A percentile compares a stretch with the other conserved stretches of the same genome.
phyloP scores from a whole-genome alignment of 495 filamentous ascomycete genomes.

The Lasiosphaeria hispida region DNA sequence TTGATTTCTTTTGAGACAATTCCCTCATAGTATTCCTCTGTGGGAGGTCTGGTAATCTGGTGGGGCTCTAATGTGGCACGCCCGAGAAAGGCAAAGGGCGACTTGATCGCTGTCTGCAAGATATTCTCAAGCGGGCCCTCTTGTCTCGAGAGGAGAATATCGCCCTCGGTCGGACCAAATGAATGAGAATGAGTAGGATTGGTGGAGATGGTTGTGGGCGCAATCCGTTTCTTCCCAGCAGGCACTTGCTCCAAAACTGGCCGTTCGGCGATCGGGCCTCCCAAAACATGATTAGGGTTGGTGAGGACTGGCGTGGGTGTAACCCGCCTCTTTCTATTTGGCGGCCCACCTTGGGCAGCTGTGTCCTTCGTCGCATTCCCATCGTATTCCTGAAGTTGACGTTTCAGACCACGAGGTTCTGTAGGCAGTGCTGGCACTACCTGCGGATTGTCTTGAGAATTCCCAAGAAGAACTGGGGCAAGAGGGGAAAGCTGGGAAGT shows the following conservation, averaged over 20 bases:
- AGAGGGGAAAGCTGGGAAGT: too few species aligned
- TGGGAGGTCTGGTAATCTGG: not conserved
- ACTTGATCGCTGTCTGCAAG: not conserved
- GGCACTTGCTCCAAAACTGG: not conserved
- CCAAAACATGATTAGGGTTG: too few species aligned
- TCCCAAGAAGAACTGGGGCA: too few species aligned
- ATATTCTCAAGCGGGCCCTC: not conserved
- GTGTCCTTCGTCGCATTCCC: too few species aligned
- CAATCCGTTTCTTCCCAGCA: conserved; percentile 43
- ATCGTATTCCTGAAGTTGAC: too few species aligned
- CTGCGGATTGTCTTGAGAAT: too few species aligned
- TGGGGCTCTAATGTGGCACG: conserved; percentile 3
- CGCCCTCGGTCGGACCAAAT: conserved; percentile 40
- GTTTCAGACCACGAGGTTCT: too few species aligned
- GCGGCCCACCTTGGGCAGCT: too few species aligned
- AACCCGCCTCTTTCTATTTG: too few species aligned
- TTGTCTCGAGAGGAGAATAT: conserved; percentile 22
- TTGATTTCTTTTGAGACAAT: conserved; percentile 24
- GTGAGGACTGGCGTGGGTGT: too few species aligned
- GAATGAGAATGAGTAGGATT: conserved; percentile 26
- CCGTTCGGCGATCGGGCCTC: not conserved
- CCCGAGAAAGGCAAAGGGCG: conserved; percentile 14
- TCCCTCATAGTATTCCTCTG: not conserved
- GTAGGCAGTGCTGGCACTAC: too few species aligned
- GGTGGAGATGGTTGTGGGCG: conserved; percentile 36